These are phyloP conservation scores for Cryptosporidium sp. DNA, from an alignment of 169 alveolate species.

Conservation along the genomic window DNA sequence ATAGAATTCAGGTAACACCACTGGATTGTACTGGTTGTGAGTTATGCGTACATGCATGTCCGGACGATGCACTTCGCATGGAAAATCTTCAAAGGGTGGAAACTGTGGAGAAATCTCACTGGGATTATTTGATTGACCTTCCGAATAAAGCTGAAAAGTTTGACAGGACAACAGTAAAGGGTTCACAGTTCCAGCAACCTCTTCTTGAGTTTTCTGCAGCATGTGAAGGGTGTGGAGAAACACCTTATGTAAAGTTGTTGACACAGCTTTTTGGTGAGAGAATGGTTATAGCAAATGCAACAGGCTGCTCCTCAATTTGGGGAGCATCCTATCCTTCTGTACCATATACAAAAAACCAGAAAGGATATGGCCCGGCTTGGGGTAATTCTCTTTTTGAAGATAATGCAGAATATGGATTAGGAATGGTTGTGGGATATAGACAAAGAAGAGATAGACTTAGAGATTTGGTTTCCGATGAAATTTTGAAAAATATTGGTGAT, in stretches of 20 bases:
- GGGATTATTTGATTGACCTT: slow-evolving; percentile 77
- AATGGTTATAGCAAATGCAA: slow-evolving; percentile 82
- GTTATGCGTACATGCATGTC: slow-evolving; percentile 82
- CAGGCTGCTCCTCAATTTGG: slow-evolving; percentile 84
- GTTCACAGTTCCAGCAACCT: slow-evolving; percentile 82
- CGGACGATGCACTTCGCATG: slow-evolving; percentile 81
- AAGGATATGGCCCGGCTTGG: slow-evolving; percentile 84
- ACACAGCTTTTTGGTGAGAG: slow-evolving; percentile 82
- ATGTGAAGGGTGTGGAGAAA: slow-evolving; percentile 85
- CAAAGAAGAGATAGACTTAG: slow-evolving; percentile 59
- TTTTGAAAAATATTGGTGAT: not conserved
- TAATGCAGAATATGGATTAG: slow-evolving; percentile 83
- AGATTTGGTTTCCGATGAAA: slow-evolving; percentile 39
- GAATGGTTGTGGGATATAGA: slow-evolving; percentile 77
- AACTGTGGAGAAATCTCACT: slow-evolving; percentile 72
- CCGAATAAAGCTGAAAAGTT: slow-evolving; percentile 78
- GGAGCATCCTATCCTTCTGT: slow-evolving; percentile 82
- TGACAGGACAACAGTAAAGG: slow-evolving; percentile 80
- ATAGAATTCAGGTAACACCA: slow-evolving; percentile 82
- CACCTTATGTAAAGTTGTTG: slow-evolving; percentile 82
- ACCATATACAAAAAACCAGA: slow-evolving; percentile 77
- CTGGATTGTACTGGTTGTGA: slow-evolving; percentile 83
- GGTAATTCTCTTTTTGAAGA: slow-evolving; percentile 83
- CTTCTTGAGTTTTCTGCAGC: slow-evolving; percentile 83
- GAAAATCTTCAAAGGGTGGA: slow-evolving; percentile 65